Evolutionary conservation across 371 early-diverging fungal species (phyloP), one percentile per base, ranked within the genome.

Genomic region (Apophysomyces sp.): DNA sequence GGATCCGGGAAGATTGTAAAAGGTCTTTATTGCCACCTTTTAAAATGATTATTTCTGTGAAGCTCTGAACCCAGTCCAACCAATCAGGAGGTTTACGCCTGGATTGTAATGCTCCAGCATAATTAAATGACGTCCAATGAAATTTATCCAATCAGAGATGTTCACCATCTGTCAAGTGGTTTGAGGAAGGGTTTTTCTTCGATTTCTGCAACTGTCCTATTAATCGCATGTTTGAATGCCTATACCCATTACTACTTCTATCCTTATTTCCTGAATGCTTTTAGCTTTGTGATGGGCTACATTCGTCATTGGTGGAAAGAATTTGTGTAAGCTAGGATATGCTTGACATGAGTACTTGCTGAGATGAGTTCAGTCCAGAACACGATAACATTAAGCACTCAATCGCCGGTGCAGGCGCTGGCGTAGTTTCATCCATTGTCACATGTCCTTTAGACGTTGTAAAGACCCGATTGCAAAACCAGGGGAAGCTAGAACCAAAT

Each of bases 381-480:
- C 76, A 81, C 63, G 88, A 87, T 66, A 86, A 85, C 67, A 30
- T 86, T 30, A 93, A 89, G 66, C 88, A 90, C 65, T 84, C 90
- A n/a, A 78, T 92, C 60, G 91, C 92, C 57, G 94, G 94, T 59
- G 92, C 92, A 21, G 89, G 89, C 52, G 93, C 94, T 30, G 95
- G 94, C 51, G 79, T 86, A 58, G 87, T 92, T 24, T 88, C 94
- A 15, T 87, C 94, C 2, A 79, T 94, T 13, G 84, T 94, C 11
- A 93, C 94, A 12, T 92, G 93, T 68, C 98, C 98, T 5, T 79
- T 98, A 28, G 98, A 98, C 76, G 96, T 98, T 16, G 92, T 94
- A 41, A 98, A 98, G 67, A 93, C 96, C 12, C 83, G 97, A 29
- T 78, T 97, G 58, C 98, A 98, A 74, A 95, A 96, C 70, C 94